Evolutionary conservation across 2,329 filamentous ascomycete genomes (phyloP).

Genomic region (Colletotrichum cereale): DNA sequence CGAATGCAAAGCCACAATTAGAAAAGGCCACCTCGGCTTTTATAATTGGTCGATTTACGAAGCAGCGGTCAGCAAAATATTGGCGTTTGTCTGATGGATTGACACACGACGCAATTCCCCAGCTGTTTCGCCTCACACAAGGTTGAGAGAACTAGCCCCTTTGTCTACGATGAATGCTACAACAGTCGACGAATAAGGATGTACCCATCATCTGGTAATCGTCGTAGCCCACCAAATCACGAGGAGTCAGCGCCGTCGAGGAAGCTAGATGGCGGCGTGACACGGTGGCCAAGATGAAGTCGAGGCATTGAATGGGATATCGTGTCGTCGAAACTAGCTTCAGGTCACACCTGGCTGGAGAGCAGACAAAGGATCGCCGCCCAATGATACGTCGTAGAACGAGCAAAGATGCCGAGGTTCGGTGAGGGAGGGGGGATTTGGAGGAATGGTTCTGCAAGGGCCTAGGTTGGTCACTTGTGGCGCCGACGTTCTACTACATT

Average conservation of each 20-base stretch:
- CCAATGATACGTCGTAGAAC: conserved; percentile 25
- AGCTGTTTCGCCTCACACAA: neutral
- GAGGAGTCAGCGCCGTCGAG: conserved; percentile 8
- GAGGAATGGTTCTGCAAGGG: neutral
- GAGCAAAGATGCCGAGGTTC: conserved; percentile 32
- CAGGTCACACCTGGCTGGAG: neutral
- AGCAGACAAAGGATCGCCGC: neutral
- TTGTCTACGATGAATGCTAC: no score
- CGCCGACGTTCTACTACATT: neutral
- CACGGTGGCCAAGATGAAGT: conserved; percentile 1
- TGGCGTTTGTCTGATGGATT: neutral
- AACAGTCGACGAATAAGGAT: neutral
- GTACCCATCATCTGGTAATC: neutral
- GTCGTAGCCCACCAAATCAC: neutral
- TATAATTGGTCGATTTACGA: neutral
- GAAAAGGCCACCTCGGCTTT: no score
- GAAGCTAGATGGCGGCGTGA: conserved; percentile 25
- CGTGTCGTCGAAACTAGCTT: conserved; percentile 33
- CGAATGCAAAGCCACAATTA: neutral
- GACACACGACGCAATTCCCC: neutral
- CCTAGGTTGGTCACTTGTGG: neutral
- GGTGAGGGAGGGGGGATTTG: neutral
- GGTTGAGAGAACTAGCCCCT: no score
- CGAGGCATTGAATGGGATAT: neutral
- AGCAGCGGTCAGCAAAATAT: rapidly evolving